Evolutionary conservation across 2,329 filamentous ascomycete genomes (phyloP), one percentile per base, ranked within the genome.

Genomic region (Myriosclerotinia duriaeana): DNA sequence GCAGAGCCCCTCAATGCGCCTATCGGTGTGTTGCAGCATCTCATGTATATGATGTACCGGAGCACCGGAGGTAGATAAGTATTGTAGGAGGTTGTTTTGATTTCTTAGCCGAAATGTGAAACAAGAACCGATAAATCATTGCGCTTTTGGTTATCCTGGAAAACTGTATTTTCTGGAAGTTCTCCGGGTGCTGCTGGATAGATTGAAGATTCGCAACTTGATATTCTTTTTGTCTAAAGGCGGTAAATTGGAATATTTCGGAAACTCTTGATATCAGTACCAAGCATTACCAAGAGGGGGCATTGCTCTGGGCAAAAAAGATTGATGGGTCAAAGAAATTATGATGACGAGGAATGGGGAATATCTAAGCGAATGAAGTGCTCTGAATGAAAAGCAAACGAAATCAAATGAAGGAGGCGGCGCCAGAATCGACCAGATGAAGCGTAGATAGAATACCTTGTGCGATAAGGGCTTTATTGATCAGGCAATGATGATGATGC

Each of bases 201-300:
- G 38, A 17, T 56, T 26, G 9, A 34, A 8, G n/a, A 17, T 56
- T 42, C 22, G 38, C 12, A 38, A 50, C n/a, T 6, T 17, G n/a
- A 7, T 38, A 50, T 38, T 60, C 30, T 60, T 36, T 17, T 48
- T 48, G 30, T 17, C 53, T 38, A 8, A 36, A 26, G 26, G 26
- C 26, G 26, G 17, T 11, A 30, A 34, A 34, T 34, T 36, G 30
- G 44, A 12, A 15, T 40, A 38, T 26, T 12, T 50, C 44, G 46
- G 2, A 26, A 38, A 22, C 17, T 50, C 15, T 26, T 22, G 44
- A 38, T 17, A 38, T 38, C 30, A 17, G 20, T 26, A 40, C 58
- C 44, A 61, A 50, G 58, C 58, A 40, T 38, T 40, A 44, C 58
- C 58, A 61, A 61, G 58, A 61, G 55, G 58, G 40, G 58, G 58